A percentile compares a stretch with the other conserved stretches of the same genome.
Evolutionary conservation across 495 filamentous ascomycete genomes (phyloP).

Genomic region (Usnea hakonensis): DNA sequence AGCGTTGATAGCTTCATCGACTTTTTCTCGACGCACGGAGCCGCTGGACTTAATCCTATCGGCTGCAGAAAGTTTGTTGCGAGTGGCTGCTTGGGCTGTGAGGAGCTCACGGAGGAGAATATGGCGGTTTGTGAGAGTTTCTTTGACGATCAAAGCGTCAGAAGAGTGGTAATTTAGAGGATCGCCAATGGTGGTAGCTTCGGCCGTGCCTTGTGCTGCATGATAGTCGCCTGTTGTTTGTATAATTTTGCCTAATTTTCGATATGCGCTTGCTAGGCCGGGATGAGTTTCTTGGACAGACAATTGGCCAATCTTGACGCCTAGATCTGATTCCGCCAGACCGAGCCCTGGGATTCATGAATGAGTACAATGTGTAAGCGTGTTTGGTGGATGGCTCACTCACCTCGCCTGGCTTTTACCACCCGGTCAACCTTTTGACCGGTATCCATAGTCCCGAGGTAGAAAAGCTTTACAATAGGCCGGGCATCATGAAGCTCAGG

Average conservation of each 20-base stretch:
- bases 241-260: slow-evolving; percentile 87
- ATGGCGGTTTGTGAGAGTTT: slow-evolving; percentile 96
- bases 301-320: slow-evolving; percentile 78
- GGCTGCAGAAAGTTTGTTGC: slow-evolving; percentile 70
- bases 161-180: slow-evolving; percentile 91
- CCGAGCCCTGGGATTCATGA: slow-evolving; percentile 58
- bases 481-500: slow-evolving; percentile 85
- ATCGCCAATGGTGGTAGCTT: slow-evolving; percentile 91
- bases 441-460: slow-evolving; percentile 88
- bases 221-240: slow-evolving; percentile 92
- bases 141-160: slow-evolving; percentile 97
- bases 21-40: slow-evolving; percentile 83
- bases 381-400: slow-evolving; percentile 18
- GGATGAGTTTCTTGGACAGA: slow-evolving; percentile 81
- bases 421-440: slow-evolving; percentile 92
- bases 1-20: slow-evolving; percentile 85
- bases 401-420: slow-evolving; percentile 88
- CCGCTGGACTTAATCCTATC: slow-evolving; percentile 79
- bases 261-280: slow-evolving; percentile 81
- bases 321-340: slow-evolving; percentile 87
- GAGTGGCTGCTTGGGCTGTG: slow-evolving; percentile 73
- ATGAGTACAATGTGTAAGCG: background rate
- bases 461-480: slow-evolving; percentile 90
- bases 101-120: slow-evolving; percentile 93
- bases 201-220: slow-evolving; percentile 93